Evolutionary conservation across 768 basidiomycete genomes (phyloP).

Genomic region (Calocera cornea): DNA sequence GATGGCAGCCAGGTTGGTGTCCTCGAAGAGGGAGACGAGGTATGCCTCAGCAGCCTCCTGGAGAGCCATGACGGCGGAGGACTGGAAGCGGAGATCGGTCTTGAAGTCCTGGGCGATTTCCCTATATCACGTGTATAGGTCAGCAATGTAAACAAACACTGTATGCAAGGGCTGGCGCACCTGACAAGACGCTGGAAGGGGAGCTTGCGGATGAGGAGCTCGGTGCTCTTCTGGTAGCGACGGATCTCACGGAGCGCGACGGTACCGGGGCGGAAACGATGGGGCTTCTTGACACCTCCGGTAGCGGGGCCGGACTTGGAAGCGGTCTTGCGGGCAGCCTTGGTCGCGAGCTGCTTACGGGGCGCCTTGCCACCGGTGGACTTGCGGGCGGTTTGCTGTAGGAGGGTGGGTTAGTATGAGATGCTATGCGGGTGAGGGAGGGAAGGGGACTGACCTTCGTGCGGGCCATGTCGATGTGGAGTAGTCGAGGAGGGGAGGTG

Average conservation of each 20-base stretch:
- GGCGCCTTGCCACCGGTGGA: conserved; percentile 45
- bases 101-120: conserved; percentile 38
- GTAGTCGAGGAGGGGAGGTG: neutral
- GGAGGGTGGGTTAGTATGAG: neutral
- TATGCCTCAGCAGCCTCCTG: conserved; percentile 42
- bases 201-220: conserved; percentile 92
- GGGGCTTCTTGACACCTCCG: conserved; percentile 31
- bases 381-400: conserved; percentile 72
- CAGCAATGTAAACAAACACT: neutral
- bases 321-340: conserved; percentile 34
- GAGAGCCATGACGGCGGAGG: conserved; percentile 38
- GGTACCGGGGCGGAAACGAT: conserved; percentile 34
- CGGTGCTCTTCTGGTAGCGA: conserved; percentile 91
- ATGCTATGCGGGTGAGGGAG: neutral
- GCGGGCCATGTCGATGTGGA: conserved; percentile 4
- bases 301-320: conserved; percentile 14
- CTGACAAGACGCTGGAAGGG: conserved; percentile 58
- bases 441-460: neutral
- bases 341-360: conserved; percentile 33
- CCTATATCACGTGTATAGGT: conserved; percentile 24
- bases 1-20: conserved; percentile 33
- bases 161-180: conserved; percentile 14
- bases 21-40: conserved; percentile 38
- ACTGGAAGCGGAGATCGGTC: conserved; percentile 37
- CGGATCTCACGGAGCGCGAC: conserved; percentile 37